phyloP scores from a whole-genome alignment of 2,329 filamentous ascomycete genomes.

The Xylaria sp. region DNA sequence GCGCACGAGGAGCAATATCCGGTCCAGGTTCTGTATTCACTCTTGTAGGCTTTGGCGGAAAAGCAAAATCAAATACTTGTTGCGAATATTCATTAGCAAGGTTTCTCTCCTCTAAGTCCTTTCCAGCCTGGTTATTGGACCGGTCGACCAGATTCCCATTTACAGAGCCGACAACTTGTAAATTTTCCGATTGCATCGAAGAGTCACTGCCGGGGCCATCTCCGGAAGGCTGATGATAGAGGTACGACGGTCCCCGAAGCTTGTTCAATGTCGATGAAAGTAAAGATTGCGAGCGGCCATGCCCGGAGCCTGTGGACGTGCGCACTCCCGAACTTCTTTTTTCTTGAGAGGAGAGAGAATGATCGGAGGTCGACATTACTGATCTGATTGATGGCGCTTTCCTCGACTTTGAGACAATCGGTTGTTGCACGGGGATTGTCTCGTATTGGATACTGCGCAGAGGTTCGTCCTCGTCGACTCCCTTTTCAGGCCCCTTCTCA shows the following conservation, averaged over 20 bases:
- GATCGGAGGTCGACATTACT: slow-evolving; percentile 45
- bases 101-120: slow-evolving; percentile 24
- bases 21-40: slow-evolving; percentile 41
- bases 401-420: slow-evolving; percentile 40
- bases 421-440: slow-evolving; percentile 39
- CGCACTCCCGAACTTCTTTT: slow-evolving; percentile 41
- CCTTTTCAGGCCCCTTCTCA: slow-evolving; percentile 42
- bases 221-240: slow-evolving; percentile 45
- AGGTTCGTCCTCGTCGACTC: slow-evolving; percentile 31
- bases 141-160: not conserved
- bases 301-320: slow-evolving; percentile 42
- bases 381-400: slow-evolving; percentile 47
- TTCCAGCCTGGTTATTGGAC: slow-evolving; percentile 17
- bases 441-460: slow-evolving; percentile 33
- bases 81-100: slow-evolving; percentile 30
- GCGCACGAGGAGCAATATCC: slow-evolving; percentile 39
- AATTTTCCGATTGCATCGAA: slow-evolving; percentile 37
- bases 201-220: slow-evolving; percentile 26
- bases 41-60: slow-evolving; percentile 39
- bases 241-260: slow-evolving; percentile 50
- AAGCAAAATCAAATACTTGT: slow-evolving; percentile 41
- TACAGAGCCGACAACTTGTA: slow-evolving; percentile 32
- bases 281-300: slow-evolving; percentile 49
- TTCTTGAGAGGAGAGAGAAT: slow-evolving; percentile 48
- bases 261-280: slow-evolving; percentile 48